Evolutionary conservation across 306 rosid genomes (phyloP), one percentile per base, ranked within the genome.

Genomic region (Comarum palustre): DNA sequence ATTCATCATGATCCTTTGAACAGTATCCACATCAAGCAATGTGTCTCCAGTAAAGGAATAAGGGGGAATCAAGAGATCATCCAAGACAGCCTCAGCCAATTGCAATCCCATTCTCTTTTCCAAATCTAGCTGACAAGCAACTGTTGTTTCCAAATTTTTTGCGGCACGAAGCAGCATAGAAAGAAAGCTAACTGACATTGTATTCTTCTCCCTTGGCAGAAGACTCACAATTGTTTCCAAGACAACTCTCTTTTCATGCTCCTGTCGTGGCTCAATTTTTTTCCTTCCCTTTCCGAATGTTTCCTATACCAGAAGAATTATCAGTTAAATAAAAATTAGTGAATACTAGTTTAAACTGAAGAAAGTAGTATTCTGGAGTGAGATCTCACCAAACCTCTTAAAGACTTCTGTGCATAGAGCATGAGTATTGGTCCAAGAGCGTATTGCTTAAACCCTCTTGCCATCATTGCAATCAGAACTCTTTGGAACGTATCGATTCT

Each of bases 341-440:
- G 34, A 61, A 4, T 16, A 69, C 13, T 64, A 29, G 20, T n/a
- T n/a, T 48, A 31, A 7, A 39, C 42, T 39, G 42, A 20, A 82
- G 68, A 55, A 51, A 45, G 48, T 52, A 4, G 38, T 29, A 1
- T 73, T 82, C 57, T 51, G 80, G 90, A 29, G 69, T 46, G 81
- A 85, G 81, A 75, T 86, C 99, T 94, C 93, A 94, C 99, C 99
- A 90, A 90, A 85, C 96, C 96, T 87, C 93, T 83, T 29, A 95
- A 93, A 62, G 96, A 91, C 88, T 95, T 91, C 87, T 95, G 96
- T 12, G 99, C 99, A 77, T 91, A 95, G 73, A 95, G 97, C 97
- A 91, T 95, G 43, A 95, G 83, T 38, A 95, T 79, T 24, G 99
- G 96, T 50, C 92, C 97, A 3, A 91, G 84, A 81, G 97, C 94